A percentile compares a stretch with the other conserved stretches of the same genome.
Evolutionary conservation across 108 stramenopile species (phyloP).

Genomic region (Cyclotella baltica): DNA sequence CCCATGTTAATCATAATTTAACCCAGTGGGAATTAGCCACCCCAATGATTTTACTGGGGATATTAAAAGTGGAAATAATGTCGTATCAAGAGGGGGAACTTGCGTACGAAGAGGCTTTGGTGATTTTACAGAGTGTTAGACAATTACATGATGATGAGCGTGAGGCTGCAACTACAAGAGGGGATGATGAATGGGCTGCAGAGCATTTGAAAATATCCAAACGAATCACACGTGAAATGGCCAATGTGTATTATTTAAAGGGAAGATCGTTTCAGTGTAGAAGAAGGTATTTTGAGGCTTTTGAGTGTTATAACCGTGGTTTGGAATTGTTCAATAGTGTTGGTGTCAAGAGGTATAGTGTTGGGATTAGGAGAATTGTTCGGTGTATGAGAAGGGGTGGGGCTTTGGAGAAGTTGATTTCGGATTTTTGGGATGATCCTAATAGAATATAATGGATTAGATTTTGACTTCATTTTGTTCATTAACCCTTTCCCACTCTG

Average conservation of each 20-base stretch:
- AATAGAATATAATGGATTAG: conserved; percentile 22
- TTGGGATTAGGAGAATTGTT: conserved; percentile 27
- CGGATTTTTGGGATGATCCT: conserved; percentile 44
- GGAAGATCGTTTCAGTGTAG: conserved; percentile 44
- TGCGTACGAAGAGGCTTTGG: conserved; percentile 46
- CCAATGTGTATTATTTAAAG: conserved; percentile 34
- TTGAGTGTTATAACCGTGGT: conserved; percentile 41
- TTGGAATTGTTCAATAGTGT: conserved; percentile 19
- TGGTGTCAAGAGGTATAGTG: conserved; percentile 7
- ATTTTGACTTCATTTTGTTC: no score
- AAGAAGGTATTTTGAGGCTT: conserved; percentile 31
- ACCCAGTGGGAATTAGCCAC: conserved; percentile 36
- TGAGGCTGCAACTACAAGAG: conserved; percentile 7
- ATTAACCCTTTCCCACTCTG: no score
- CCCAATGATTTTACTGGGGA: conserved; percentile 42
- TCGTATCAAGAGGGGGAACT: conserved; percentile 36
- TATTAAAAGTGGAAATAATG: conserved; percentile 36
- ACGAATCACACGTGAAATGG: conserved; percentile 28
- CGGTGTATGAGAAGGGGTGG: conserved; percentile 42
- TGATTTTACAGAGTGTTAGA: conserved; percentile 26
- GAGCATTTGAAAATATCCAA: conserved; percentile 13
- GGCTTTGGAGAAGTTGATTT: conserved; percentile 49
- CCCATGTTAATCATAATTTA: conserved; percentile 11
- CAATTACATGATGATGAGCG: conserved; percentile 5
- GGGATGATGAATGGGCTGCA: conserved; percentile 18